phyloP scores from a whole-genome alignment of 192 early-diverging fungal genomes.

The Coemansia guatemalensis region DNA sequence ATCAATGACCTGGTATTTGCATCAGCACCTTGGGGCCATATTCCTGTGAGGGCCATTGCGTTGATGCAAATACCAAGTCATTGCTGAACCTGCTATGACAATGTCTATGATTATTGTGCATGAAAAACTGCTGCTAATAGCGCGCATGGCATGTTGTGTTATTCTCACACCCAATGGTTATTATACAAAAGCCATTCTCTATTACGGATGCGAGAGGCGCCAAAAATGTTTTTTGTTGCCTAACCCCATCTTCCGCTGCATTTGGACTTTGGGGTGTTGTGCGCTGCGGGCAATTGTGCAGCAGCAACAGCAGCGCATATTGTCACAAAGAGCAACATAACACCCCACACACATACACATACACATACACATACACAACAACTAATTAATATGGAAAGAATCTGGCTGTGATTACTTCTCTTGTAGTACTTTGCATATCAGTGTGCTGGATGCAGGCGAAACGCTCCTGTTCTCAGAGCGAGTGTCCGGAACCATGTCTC shows the following conservation, averaged over 20 bases:
- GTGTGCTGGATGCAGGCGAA: constrained; percentile 20
- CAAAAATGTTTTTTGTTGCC: not conserved
- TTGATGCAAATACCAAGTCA: constrained; percentile 13
- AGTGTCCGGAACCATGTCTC: constrained; percentile 19
- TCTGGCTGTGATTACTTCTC: not conserved
- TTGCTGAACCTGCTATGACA: constrained; percentile 15
- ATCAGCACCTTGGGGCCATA: no score
- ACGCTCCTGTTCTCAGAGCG: constrained; percentile 13
- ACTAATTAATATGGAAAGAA: not conserved
- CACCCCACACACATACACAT: not conserved
- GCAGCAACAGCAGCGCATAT: not conserved
- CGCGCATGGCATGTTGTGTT: not conserved
- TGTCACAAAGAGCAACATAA: not conserved
- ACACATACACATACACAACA: not conserved
- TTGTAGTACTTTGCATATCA: constrained; percentile 18
- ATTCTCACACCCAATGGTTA: not conserved
- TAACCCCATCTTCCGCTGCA: not conserved
- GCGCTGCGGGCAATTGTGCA: not conserved
- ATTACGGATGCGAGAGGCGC: not conserved
- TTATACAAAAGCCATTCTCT: not conserved
- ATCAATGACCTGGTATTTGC: not conserved
- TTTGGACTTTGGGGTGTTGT: not conserved
- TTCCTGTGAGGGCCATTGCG: no score
- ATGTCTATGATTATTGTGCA: constrained; percentile 3
- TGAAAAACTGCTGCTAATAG: not conserved